A percentile compares a stretch with the other conserved stretches of the same genome.
Evolutionary conservation across 2,329 filamentous ascomycete species (phyloP).

Genomic region (Aspergillus sp.): DNA sequence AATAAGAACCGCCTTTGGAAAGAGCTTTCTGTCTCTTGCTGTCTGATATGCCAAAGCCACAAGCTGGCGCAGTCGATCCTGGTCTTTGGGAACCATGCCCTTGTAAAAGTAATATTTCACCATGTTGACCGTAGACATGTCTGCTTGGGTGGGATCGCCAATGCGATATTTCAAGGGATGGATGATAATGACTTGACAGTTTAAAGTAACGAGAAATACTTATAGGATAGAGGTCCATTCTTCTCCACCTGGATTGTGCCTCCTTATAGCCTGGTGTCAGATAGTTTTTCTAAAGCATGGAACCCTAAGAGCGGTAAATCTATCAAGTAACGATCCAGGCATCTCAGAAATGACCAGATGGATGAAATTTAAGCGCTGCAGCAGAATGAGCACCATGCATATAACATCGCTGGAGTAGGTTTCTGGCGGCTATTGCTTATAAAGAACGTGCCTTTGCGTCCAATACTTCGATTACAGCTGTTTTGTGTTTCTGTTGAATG

Average conservation of each 20-base stretch:
- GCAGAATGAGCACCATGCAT: too few species aligned
- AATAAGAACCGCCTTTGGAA: slow-evolving; percentile 18
- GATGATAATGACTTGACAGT: too few species aligned
- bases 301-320: neutral
- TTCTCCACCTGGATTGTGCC: neutral
- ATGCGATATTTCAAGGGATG: too few species aligned
- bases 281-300: neutral
- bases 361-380: too few species aligned
- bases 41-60: slow-evolving; percentile 19
- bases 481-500: too few species aligned
- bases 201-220: neutral
- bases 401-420: too few species aligned
- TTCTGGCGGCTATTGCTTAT: too few species aligned
- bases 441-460: too few species aligned
- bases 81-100: slow-evolving; percentile 9
- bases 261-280: neutral
- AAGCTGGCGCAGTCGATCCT: slow-evolving; percentile 10
- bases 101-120: slow-evolving; percentile 19
- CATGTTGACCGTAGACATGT: slow-evolving; percentile 17
- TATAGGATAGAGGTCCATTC: neutral
- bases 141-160: neutral
- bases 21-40: slow-evolving; percentile 18
- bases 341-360: neutral
- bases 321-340: neutral
- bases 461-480: too few species aligned